Base-by-base conservation (phyloP, 176 grass and related monocot genomes). In the Carex scoparia region DNA sequence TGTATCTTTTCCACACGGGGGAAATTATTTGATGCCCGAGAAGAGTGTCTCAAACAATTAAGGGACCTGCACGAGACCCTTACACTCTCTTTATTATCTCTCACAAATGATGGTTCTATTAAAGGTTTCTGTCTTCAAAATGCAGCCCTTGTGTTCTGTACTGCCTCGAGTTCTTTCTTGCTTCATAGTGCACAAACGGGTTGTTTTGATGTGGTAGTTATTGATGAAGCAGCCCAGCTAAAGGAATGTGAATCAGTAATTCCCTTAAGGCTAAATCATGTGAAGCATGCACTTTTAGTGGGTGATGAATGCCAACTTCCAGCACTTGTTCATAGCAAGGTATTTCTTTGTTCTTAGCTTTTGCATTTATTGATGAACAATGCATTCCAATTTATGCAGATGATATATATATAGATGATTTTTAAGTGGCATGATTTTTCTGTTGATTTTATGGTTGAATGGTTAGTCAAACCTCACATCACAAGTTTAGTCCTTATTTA, bases 211-310 rank as follows among this genome's bases (percentile, higher is more conserved):
- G 78, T 94, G 23, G 84, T 97, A 81, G 88, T 97, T 76, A 88
- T 97, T 81, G 92, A 97, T 14, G 94, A 97, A 71, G 92, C 92
- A 65, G 90, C 94, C 10, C 92, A 97, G 70, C 82, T 92, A 13
- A 94, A 79, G 51, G 94, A 94, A 65, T 94, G 92, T 57, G 94
- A 97, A 85, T 90, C 91, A 28, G 14, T 89, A 14, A 97, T 97
- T 12, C 94, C 90, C 7, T 69, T 97, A 42, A 86, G 81, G 40
- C 69, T 97, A 57, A 11, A 78, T 85, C 64, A 70, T 68, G 48
- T 97, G 30, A 94, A 89, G 83, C 86, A 91, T 86, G 89, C 87
- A 83, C 51, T 97, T 90, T 79, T 97, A 59, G 92, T 97, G 9
- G 94, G 94, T 12, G 90, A 97, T 87, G 90, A 91, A 79, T 81